Base-by-base conservation (phyloP, 257 asterid species). In the Nicotiana noctiflora region DNA sequence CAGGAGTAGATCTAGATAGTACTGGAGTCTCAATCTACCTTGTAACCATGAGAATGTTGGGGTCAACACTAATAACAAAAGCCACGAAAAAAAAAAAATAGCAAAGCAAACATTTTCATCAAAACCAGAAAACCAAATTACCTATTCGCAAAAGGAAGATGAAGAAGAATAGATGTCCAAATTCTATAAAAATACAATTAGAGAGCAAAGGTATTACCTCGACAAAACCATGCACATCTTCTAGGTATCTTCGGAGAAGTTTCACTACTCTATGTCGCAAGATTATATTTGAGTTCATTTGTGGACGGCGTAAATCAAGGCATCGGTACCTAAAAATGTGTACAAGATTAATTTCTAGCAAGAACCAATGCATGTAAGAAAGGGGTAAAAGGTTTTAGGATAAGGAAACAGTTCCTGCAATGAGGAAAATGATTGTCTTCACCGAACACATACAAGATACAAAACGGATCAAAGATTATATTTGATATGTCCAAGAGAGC, bases 1-100 rank as follows among this genome's bases (percentile, higher is more conserved):
- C 99, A 37, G 98, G 99, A 84, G 99, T 96, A 80, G 99, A 96
- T 88, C 97, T 96, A 84, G 98, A 92, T 59, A 96, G 93, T 84
- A 96, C 86, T 86, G 98, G 99, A 86, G 98, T 96, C 96, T 94
- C 98, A 87, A 96, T 94, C 98, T 96, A 91, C 98, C 97, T 96
- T 92, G 88, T 85, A 91, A 86, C 83, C 92, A 88, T 87, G 86
- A 91, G 88, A 86, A 87, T 65, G 86, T 90, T 93, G 90, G 94
- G 90, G 92, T 92, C 97, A 92, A 90, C 90, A 83, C 61, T 80
- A 78, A 83, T 86, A 86, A 76, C 49, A 75, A 63, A 55, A 76
- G 19, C 63, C 25, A 74, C 23, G 7, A 11, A 74, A 49, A 57
- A 27, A 49, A 49, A 32, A 49, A 23, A 83, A 59, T 62, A 27